phyloP scores from a whole-genome alignment of 2,329 filamentous ascomycete species.

The Nemania serpens region DNA sequence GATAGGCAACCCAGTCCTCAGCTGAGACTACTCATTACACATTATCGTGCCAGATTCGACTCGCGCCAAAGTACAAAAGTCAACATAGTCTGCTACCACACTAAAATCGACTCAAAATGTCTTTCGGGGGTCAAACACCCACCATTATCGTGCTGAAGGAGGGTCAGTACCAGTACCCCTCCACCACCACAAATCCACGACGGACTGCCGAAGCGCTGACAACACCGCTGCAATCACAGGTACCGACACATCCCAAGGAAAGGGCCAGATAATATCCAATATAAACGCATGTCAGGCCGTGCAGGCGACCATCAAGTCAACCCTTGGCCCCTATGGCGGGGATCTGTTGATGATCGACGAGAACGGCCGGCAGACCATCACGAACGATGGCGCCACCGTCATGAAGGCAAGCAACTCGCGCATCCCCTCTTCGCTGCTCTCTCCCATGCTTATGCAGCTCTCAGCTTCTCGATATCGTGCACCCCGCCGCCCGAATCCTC shows the following conservation, averaged over 20 bases:
- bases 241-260: constrained; percentile 96
- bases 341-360: constrained; percentile 94
- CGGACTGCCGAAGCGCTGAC: neutral
- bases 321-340: constrained; percentile 93
- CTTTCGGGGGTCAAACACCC: constrained; percentile 95
- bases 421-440: neutral
- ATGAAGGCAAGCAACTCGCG: constrained; percentile 77
- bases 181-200: constrained; percentile 13
- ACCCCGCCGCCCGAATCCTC: constrained; percentile 94
- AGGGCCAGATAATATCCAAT: constrained; percentile 95
- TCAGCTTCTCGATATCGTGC: constrained; percentile 95
- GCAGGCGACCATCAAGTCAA: constrained; percentile 93
- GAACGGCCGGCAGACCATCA: constrained; percentile 96
- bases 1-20: constrained; percentile 14
- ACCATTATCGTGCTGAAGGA: constrained; percentile 98
- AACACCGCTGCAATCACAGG: constrained; percentile 56
- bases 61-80: neutral
- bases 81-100: neutral
- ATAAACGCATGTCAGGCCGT: constrained; percentile 98
- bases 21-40: neutral
- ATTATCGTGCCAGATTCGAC: constrained; percentile 2
- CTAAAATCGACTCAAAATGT: constrained; percentile 64
- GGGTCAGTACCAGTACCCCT: constrained; percentile 65
- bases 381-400: constrained; percentile 97
- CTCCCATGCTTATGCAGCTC: constrained; percentile 14